A percentile compares a stretch with the other conserved stretches of the same genome.
phyloP scores from a whole-genome alignment of 1,139 yeast species.

The Kurtzmaniella quercitrusa region DNA sequence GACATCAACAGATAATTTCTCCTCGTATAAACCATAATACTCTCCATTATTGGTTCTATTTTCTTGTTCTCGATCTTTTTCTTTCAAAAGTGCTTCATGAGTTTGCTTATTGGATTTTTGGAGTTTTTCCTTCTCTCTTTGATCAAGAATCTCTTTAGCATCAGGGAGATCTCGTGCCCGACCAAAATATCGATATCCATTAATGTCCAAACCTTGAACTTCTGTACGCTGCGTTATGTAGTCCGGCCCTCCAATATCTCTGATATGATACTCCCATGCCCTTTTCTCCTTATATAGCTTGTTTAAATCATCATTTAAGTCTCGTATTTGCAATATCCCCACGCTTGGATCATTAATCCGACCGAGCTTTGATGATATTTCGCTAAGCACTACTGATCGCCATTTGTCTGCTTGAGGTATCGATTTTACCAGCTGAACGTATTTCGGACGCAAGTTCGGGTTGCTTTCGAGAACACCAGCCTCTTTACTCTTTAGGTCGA shows the following conservation, averaged over 20 bases:
- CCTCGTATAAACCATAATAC: constrained; percentile 49
- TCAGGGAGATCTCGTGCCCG: constrained; percentile 81
- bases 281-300: constrained; percentile 60
- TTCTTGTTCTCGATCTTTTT: constrained; percentile 13
- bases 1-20: constrained; percentile 4
- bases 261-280: constrained; percentile 77
- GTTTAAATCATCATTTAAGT: constrained; percentile 73
- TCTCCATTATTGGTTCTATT: constrained; percentile 16
- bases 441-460: constrained; percentile 59
- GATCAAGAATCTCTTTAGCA: constrained; percentile 51
- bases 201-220: constrained; percentile 19
- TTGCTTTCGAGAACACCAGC: constrained; percentile 58
- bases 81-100: background rate
- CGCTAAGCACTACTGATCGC: constrained; percentile 62
- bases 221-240: constrained; percentile 35
- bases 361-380: constrained; percentile 58
- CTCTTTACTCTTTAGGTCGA: constrained; percentile 56
- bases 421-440: constrained; percentile 49
- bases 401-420: constrained; percentile 73
- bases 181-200: constrained; percentile 76
- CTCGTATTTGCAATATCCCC: constrained; percentile 62
- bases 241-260: constrained; percentile 68
- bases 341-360: constrained; percentile 61
- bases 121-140: constrained; percentile 20
- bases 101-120: background rate